These are phyloP conservation scores for Chionographis japonica DNA, from an alignment of 106 monocot genomes.

Conservation along the genomic window DNA sequence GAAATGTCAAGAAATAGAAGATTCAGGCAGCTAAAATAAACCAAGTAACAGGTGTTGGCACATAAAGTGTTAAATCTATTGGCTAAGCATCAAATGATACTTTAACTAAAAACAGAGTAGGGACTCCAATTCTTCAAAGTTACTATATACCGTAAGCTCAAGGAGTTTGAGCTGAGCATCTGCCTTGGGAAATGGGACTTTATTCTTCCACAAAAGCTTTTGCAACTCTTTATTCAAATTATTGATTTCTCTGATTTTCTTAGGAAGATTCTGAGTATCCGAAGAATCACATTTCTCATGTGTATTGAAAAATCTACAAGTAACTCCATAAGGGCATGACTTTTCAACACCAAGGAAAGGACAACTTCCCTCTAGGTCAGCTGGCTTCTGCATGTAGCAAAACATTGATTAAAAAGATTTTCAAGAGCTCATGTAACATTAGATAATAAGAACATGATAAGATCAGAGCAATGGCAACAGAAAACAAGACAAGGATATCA, in stretches of 20 bases:
- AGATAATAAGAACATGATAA: background rate
- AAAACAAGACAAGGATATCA: background rate
- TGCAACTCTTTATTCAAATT: conserved; percentile 73
- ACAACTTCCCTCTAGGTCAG: conserved; percentile 73
- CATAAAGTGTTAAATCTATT: background rate
- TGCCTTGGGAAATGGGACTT: conserved; percentile 69
- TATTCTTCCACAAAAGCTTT: conserved; percentile 92
- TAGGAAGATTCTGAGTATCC: conserved; percentile 17
- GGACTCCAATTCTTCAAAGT: background rate
- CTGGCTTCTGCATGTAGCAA: conserved; percentile 67
- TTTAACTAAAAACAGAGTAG: background rate
- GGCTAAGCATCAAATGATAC: background rate
- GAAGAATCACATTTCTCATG: conserved; percentile 27
- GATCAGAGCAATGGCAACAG: background rate
- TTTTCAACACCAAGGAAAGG: conserved; percentile 47
- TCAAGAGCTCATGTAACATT: background rate
- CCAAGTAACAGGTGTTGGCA: no score
- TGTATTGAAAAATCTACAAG: conserved; percentile 64
- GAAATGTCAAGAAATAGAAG: no score
- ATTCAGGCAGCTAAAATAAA: no score
- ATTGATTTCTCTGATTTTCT: conserved; percentile 51
- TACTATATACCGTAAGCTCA: conserved; percentile 58
- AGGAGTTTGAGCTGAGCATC: conserved; percentile 79
- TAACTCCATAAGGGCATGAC: conserved; percentile 78
- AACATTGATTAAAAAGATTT: background rate